Evolutionary conservation across 1,284 basidiomycete genomes (phyloP), one percentile per base, ranked within the genome.

Genomic region (Fomitopsis palustris): DNA sequence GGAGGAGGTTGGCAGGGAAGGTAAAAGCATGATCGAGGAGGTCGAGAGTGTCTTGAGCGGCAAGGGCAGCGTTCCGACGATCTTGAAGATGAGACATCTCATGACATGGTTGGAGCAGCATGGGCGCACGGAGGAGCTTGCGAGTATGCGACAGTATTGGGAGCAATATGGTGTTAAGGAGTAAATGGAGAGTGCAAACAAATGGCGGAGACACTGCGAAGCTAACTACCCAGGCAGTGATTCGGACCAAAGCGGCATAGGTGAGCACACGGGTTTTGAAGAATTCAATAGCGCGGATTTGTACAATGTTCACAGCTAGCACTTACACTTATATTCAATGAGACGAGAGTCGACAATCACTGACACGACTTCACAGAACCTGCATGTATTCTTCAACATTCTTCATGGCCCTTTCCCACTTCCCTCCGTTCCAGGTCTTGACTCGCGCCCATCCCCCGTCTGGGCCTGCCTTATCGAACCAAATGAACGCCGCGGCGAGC

Each of bases 71-170:
- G 88, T 88, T n/a, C 74, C 78, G 55, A 87, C 88, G 19, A 93
- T 95, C 53, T 82, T 98, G 65, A 89, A 83, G 68, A 89, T 99
- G 84, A 77, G 84, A 61, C 92, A 98, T 71, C 81, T 99, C 64
- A 90, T 98, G 74, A 70, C 76, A 8, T 98, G 93, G 86, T 77
- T 98, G 69, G 83, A 90, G 69, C 73, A 79, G 17, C 84, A 88
- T 59, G 88, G 84, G 0, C 82, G 83, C 66, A 75, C 74, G 7
- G 84, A 88, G 59, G 84, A 95, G 68, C 75, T 97, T 49, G 76
- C 77, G 58, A 79, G 78, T 56, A 96, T 98, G 92, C 81, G 84
- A 71, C 83, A 79, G 56, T 98, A 99, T 72, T 81, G 92, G 77
- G 78, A 87, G 53, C 73, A 85, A 68, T 98, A 94, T 70, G 95